These are phyloP conservation scores for Camellia lanceoleosa DNA, from an alignment of 148 eudicot species.

Conservation along the genomic window DNA sequence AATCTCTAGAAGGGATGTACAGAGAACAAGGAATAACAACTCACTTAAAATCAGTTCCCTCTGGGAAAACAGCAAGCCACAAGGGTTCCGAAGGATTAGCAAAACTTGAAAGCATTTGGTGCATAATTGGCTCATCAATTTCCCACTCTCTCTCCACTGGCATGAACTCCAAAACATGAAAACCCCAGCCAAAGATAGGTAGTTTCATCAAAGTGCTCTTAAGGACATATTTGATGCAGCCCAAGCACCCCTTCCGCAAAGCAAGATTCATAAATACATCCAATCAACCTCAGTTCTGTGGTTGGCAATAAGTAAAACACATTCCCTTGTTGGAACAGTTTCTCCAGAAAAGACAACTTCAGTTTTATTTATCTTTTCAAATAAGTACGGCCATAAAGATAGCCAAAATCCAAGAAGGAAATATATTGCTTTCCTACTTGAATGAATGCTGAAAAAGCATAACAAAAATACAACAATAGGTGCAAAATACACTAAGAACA, in stretches of 20 bases:
- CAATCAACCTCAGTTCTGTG: slow-evolving; percentile 92
- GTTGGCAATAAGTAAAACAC: slow-evolving; percentile 69
- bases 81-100: slow-evolving; percentile 47
- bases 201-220: slow-evolving; percentile 78
- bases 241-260: slow-evolving; percentile 59
- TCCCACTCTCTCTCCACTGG: slow-evolving; percentile 82
- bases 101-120: slow-evolving; percentile 51
- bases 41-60: slow-evolving; percentile 85
- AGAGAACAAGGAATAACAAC: slow-evolving; percentile 18
- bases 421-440: slow-evolving; percentile 52
- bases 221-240: slow-evolving; percentile 68
- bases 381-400: slow-evolving; percentile 73
- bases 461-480: slow-evolving; percentile 40
- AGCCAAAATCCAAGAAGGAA: slow-evolving; percentile 65
- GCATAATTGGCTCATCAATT: slow-evolving; percentile 64
- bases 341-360: slow-evolving; percentile 70
- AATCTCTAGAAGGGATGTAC: background rate
- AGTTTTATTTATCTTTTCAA: slow-evolving; percentile 75
- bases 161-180: slow-evolving; percentile 76
- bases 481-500: slow-evolving; percentile 50
- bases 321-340: slow-evolving; percentile 50
- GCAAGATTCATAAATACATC: slow-evolving; percentile 88
- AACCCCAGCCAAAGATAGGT: slow-evolving; percentile 78
- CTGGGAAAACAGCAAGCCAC: slow-evolving; percentile 79
- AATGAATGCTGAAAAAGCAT: slow-evolving; percentile 51